Evolutionary conservation across 169 alveolate genomes (phyloP).

Genomic region (Plasmodium berghei): DNA sequence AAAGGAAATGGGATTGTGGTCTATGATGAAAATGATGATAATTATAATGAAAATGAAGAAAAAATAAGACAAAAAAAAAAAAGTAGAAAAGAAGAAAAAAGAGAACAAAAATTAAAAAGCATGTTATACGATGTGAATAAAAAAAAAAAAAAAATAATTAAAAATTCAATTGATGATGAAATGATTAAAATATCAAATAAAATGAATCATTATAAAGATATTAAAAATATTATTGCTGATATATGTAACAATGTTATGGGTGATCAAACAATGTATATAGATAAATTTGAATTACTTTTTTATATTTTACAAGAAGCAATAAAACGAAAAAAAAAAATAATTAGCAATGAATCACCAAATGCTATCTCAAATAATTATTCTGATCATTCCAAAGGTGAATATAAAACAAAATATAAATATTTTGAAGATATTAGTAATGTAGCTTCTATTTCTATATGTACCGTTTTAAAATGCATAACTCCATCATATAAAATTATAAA

Average conservation of each 20-base stretch:
- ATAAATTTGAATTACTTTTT: slow-evolving; percentile 38
- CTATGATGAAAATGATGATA: slow-evolving; percentile 35
- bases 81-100: slow-evolving; percentile 30
- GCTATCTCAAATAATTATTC: too few relatives aligned
- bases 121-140: slow-evolving; percentile 25
- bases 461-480: slow-evolving; percentile 44
- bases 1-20: slow-evolving; percentile 29
- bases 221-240: slow-evolving; percentile 27
- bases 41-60: not conserved
- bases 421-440: slow-evolving; percentile 10
- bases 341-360: not conserved
- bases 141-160: not conserved
- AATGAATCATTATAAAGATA: slow-evolving; percentile 32
- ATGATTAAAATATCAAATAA: slow-evolving; percentile 21
- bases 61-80: not conserved
- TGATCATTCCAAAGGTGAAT: not conserved
- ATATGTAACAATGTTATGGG: slow-evolving; percentile 42
- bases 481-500: slow-evolving; percentile 63
- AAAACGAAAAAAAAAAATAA: slow-evolving; percentile 7
- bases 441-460: slow-evolving; percentile 46
- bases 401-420: slow-evolving; percentile 4
- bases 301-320: slow-evolving; percentile 37
- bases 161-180: slow-evolving; percentile 25
- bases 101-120: slow-evolving; percentile 26
- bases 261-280: slow-evolving; percentile 25